Conservation (phyloP, 2,329 filamentous ascomycete genomes). For the Elsinoe ampelina region DNA sequence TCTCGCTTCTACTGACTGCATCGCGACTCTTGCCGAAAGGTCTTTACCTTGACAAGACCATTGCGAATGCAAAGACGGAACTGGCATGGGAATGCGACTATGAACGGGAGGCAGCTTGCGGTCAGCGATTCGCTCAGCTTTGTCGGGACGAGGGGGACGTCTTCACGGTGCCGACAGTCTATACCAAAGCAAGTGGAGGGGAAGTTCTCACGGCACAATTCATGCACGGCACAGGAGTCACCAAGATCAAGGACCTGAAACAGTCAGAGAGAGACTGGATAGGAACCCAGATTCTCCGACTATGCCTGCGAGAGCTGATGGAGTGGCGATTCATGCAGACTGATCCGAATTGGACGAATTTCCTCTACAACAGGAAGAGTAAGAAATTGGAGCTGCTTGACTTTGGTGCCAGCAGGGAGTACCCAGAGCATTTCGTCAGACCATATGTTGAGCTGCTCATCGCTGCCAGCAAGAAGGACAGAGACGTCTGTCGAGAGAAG, state of each 20-base stretch:
- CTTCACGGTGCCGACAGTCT: slow-evolving; percentile 72
- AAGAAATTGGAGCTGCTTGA: slow-evolving; percentile 78
- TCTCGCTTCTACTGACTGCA: slow-evolving; percentile 81
- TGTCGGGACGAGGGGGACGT: slow-evolving; percentile 63
- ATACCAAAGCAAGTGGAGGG: slow-evolving; percentile 68
- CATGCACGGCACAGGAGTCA: slow-evolving; percentile 78
- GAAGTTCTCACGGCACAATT: slow-evolving; percentile 90
- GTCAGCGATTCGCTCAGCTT: slow-evolving; percentile 63
- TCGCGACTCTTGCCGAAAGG: slow-evolving; percentile 84
- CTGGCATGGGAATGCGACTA: slow-evolving; percentile 98
- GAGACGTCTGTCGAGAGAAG: slow-evolving; percentile 51
- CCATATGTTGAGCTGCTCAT: slow-evolving; percentile 72
- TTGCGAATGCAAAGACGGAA: slow-evolving; percentile 85
- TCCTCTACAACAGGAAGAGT: slow-evolving; percentile 66
- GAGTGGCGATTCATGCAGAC: slow-evolving; percentile 99
- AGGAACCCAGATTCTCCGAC: slow-evolving; percentile 80
- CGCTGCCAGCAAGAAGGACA: slow-evolving; percentile 66
- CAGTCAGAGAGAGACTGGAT: slow-evolving; percentile 92
- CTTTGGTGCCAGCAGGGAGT: slow-evolving; percentile 87
- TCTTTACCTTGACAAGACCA: slow-evolving; percentile 91
- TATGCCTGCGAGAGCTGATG: slow-evolving; percentile 85
- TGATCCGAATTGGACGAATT: slow-evolving; percentile 99
- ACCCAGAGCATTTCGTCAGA: slow-evolving; percentile 66
- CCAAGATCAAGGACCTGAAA: slow-evolving; percentile 60
- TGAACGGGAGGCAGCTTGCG: slow-evolving; percentile 74